phyloP scores from a whole-genome alignment of 2,329 filamentous ascomycete genomes.

The Monosporascus sp. region DNA sequence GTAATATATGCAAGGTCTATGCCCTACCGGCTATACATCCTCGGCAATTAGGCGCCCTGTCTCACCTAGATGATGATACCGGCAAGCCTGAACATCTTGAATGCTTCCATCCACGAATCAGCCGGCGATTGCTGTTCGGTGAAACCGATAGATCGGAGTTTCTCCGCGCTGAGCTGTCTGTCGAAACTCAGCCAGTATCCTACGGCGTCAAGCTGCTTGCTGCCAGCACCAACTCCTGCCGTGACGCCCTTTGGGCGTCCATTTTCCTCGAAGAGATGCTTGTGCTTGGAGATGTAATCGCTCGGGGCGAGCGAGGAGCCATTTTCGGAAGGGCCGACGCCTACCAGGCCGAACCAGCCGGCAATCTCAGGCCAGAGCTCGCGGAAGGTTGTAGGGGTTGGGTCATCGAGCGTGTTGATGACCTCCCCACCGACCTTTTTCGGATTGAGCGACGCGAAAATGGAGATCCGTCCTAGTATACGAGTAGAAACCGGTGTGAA shows the following conservation, averaged over 20 bases:
- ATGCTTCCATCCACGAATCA: slow-evolving; percentile 36
- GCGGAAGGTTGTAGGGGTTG: slow-evolving; percentile 19
- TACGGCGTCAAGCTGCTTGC: slow-evolving; percentile 35
- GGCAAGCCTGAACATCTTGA: slow-evolving; percentile 35
- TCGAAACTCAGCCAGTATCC: slow-evolving; percentile 43
- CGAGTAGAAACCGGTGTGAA: slow-evolving; percentile 28
- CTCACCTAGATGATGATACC: slow-evolving; percentile 30
- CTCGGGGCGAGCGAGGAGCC: slow-evolving; percentile 14
- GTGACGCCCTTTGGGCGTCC: slow-evolving; percentile 18
- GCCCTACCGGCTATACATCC: too few relatives aligned
- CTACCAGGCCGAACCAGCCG: slow-evolving; percentile 26
- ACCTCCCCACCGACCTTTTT: slow-evolving; percentile 21
- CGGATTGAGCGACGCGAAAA: slow-evolving; percentile 24
- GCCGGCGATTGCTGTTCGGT: slow-evolving; percentile 30
- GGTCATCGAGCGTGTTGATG: slow-evolving; percentile 27
- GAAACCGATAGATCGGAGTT: slow-evolving; percentile 34
- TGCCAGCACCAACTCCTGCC: slow-evolving; percentile 31
- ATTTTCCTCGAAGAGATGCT: slow-evolving; percentile 21
- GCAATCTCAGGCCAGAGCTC: slow-evolving; percentile 27
- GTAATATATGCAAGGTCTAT: too few relatives aligned
- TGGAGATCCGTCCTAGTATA: slow-evolving; percentile 22
- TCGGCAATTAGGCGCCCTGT: too few relatives aligned
- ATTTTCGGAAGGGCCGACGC: slow-evolving; percentile 13
- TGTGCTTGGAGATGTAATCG: slow-evolving; percentile 25
- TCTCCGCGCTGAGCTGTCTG: slow-evolving; percentile 37